These are phyloP conservation scores for Ettlia oleoabundans DNA, from an alignment of 139 green algal genomes.

Conservation along the genomic window DNA sequence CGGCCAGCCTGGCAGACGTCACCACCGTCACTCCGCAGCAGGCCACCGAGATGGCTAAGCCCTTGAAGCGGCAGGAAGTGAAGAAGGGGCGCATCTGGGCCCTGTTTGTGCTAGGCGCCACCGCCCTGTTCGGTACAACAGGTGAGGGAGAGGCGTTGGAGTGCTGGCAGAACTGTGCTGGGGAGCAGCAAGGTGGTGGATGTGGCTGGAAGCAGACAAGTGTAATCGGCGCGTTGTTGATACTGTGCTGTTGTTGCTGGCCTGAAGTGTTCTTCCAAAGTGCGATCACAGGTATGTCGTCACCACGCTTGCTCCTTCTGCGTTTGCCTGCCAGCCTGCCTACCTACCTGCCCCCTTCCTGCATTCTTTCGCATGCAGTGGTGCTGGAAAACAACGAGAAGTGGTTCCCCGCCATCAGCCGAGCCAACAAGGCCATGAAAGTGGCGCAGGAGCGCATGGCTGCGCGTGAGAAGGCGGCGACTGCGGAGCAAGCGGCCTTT, in stretches of 20 bases:
- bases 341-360: background rate
- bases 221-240: too few species aligned
- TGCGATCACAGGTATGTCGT: background rate
- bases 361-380: too few species aligned
- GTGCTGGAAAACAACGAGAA: slow-evolving; percentile 73
- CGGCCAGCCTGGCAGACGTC: slow-evolving; percentile 16
- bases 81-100: slow-evolving; percentile 79
- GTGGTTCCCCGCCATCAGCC: slow-evolving; percentile 80
- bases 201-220: too few species aligned
- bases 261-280: background rate
- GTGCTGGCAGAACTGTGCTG: too few species aligned
- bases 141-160: too few species aligned
- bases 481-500: slow-evolving; percentile 28
- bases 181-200: too few species aligned
- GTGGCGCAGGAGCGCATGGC: slow-evolving; percentile 3
- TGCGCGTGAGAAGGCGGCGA: slow-evolving; percentile 26
- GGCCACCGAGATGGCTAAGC: slow-evolving; percentile 53
- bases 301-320: background rate
- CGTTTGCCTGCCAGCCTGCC: too few species aligned
- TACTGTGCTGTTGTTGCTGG: too few species aligned
- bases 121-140: slow-evolving; percentile 67
- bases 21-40: slow-evolving; percentile 65
- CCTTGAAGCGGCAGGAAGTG: slow-evolving; percentile 69
- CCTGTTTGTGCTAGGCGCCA: slow-evolving; percentile 69
- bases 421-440: slow-evolving; percentile 76